phyloP scores from a whole-genome alignment of 805 yeast species.

The Starmerella khaoyaiensis region DNA sequence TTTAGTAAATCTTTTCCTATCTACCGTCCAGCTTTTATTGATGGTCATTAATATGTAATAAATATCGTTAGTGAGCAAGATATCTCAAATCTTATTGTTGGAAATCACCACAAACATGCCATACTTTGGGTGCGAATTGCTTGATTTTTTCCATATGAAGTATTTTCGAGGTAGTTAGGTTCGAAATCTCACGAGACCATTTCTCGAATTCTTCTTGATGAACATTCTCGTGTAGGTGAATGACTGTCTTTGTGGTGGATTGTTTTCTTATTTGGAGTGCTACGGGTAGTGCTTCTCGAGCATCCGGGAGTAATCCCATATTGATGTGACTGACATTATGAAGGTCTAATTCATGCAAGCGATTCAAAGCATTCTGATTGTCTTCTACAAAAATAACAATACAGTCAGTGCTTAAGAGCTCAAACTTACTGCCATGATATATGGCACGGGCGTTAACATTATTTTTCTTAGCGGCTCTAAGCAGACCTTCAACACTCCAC shows the following conservation, averaged over 20 bases:
- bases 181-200: slow-evolving; percentile 24
- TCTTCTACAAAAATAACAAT: slow-evolving; percentile 51
- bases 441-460: slow-evolving; percentile 32
- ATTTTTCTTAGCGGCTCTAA: slow-evolving; percentile 41
- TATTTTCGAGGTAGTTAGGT: slow-evolving; percentile 20
- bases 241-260: slow-evolving; percentile 4
- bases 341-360: slow-evolving; percentile 27
- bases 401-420: slow-evolving; percentile 21
- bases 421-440: slow-evolving; percentile 26
- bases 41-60: too few relatives aligned
- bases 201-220: slow-evolving; percentile 32
- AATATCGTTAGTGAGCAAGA: too few relatives aligned
- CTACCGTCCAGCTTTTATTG: too few relatives aligned
- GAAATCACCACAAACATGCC: slow-evolving; percentile 56
- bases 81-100: neutral
- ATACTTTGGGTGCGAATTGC: slow-evolving; percentile 77
- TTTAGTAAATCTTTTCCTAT: neutral
- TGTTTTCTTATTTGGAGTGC: slow-evolving; percentile 25
- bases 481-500: slow-evolving; percentile 67
- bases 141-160: slow-evolving; percentile 52
- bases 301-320: slow-evolving; percentile 65
- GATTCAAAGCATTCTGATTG: slow-evolving; percentile 38
- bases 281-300: slow-evolving; percentile 47
- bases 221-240: slow-evolving; percentile 70
- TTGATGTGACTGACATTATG: slow-evolving; percentile 46